Evolutionary conservation across 1,139 yeast species (phyloP), one percentile per base, ranked within the genome.

Genomic region (Hansenula sp.): DNA sequence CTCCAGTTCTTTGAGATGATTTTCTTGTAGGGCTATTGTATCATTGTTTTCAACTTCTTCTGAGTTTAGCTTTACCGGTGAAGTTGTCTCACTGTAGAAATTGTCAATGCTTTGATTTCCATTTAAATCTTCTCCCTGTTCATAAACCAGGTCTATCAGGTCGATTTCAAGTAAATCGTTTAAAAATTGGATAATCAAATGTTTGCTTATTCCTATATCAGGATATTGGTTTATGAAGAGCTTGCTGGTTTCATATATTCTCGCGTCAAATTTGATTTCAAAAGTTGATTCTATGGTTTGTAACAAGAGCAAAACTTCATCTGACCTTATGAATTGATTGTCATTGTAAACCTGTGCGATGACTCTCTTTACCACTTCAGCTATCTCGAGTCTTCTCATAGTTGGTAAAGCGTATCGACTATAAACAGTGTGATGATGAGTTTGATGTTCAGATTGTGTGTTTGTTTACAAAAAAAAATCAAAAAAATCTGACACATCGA

Each of bases 151-250:
- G 3, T 25, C 16, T 4, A 30, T 7, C 4, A 34, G 2, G 32
- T 44, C 37, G 3, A 29, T 17, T 12, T 38, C 29, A 3, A 40
- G 30, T 6, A 44, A 21, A 19, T 42, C 45, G 19, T 28, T 28
- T 9, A 44, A 27, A 17, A 44, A 44, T 1, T 22, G 27, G 4
- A 36, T 1, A 7, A 38, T 9, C 13, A 40, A 11, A 3, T 16
- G 17, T 5, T 36, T 25, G 8, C 29, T 16, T 8, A 44, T 42
- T 10, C 28, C 14, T 7, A 39, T 2, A 7, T 36, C 34, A 5
- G 37, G 34, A 26, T 40, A 38, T 26, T 38, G 36, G 2, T 30
- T 14, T 11, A 26, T 19, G 20, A 42, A 42, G 4, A 32, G 12
- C 11, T 37, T n/a, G 2, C 35, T 28, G 1, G 27, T 30, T 2